A percentile compares a stretch with the other conserved stretches of the same genome.
Conservation (phyloP, 768 basidiomycete species). For the Pulveroboletus frians region DNA sequence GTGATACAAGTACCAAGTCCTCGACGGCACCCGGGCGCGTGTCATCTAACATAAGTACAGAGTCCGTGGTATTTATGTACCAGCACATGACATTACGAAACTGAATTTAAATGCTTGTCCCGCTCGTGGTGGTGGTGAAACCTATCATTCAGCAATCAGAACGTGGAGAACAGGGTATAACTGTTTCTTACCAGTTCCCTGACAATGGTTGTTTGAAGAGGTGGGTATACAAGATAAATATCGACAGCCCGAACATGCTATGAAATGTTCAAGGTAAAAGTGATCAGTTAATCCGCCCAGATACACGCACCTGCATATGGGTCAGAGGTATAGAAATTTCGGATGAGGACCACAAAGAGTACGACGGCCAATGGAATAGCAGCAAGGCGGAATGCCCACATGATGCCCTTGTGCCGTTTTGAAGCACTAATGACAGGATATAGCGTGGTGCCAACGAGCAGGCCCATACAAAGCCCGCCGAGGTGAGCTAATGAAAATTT, state of each 20-base stretch:
- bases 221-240: slow-evolving; percentile 90
- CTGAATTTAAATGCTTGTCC: slow-evolving; percentile 24
- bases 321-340: slow-evolving; percentile 88
- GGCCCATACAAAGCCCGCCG: slow-evolving; percentile 80
- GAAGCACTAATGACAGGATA: slow-evolving; percentile 87
- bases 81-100: neutral
- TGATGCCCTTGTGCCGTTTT: slow-evolving; percentile 62
- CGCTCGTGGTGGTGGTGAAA: slow-evolving; percentile 28
- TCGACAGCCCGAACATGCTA: slow-evolving; percentile 83
- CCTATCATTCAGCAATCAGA: slow-evolving; percentile 16
- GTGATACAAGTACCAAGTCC: neutral
- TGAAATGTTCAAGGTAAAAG: neutral
- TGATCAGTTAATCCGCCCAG: neutral
- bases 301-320: slow-evolving; percentile 67
- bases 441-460: slow-evolving; percentile 77
- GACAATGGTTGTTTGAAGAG: slow-evolving; percentile 60
- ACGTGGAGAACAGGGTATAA: neutral
- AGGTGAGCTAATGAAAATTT: slow-evolving; percentile 63
- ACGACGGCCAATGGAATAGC: slow-evolving; percentile 74
- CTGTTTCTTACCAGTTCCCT: slow-evolving; percentile 36
- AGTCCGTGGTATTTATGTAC: neutral
- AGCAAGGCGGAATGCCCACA: slow-evolving; percentile 66
- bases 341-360: slow-evolving; percentile 73
- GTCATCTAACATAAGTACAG: neutral
- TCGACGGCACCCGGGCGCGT: neutral